Evolutionary conservation across 208 protist species (phyloP).

Genomic region (Naegleria lovaniensis): DNA sequence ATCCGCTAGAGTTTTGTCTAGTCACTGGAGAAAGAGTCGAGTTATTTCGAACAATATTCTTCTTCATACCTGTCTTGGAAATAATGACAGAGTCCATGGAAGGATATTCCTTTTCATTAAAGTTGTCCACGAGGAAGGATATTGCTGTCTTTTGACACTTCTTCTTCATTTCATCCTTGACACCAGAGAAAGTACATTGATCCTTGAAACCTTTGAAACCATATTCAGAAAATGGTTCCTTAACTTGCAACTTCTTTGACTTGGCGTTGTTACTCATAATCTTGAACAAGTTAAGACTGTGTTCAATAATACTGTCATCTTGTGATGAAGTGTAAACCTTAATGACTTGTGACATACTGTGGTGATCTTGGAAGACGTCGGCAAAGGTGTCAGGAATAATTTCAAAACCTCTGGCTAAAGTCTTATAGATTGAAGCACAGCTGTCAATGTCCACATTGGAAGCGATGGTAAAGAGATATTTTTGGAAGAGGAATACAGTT

Average conservation of each 20-base stretch:
- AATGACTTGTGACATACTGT: background rate
- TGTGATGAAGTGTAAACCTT: background rate
- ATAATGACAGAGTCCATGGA: background rate
- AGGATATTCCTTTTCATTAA: background rate
- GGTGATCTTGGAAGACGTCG: conserved; percentile 12
- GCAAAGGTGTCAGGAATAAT: background rate
- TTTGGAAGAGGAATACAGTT: conserved; percentile 21
- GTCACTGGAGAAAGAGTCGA: background rate
- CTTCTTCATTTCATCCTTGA: background rate
- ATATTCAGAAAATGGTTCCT: background rate
- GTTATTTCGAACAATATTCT: background rate
- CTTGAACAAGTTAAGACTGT: background rate
- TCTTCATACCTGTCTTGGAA: background rate
- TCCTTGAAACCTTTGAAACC: background rate
- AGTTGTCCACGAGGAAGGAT: background rate
- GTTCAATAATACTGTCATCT: conserved; percentile 9
- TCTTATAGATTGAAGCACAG: background rate
- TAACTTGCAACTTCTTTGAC: background rate
- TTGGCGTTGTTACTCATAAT: background rate
- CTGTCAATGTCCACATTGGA: too few relatives aligned
- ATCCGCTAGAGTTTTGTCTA: background rate
- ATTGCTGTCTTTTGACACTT: background rate
- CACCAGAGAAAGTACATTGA: background rate
- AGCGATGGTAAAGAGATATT: background rate
- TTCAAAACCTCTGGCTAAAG: background rate